These are phyloP conservation scores for Didymellaceae sp. DNA, from an alignment of 2,329 filamentous ascomycete genomes.

Conservation along the genomic window DNA sequence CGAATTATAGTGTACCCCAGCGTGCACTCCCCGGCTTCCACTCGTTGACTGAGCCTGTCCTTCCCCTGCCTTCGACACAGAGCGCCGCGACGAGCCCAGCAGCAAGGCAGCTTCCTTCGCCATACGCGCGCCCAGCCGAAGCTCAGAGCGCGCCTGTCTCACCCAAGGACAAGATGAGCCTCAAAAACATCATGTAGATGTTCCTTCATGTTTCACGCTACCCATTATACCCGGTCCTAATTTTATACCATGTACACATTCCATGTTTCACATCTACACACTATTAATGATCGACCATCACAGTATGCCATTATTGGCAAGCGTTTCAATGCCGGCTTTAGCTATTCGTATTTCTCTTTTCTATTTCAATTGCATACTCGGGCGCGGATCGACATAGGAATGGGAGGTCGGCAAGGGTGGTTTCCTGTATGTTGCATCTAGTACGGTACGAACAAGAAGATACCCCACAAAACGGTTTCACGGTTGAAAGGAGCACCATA, in stretches of 20 bases:
- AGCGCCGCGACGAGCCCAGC: slow-evolving; percentile 35
- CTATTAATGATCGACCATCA: slow-evolving; percentile 14
- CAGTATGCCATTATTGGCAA: slow-evolving; percentile 10
- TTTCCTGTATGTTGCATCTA: slow-evolving; percentile 7
- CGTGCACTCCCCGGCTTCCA: slow-evolving; percentile 42
- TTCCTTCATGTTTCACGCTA: slow-evolving; percentile 30
- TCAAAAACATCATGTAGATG: slow-evolving; percentile 44
- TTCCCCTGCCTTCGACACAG: slow-evolving; percentile 32
- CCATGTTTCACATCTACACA: slow-evolving; percentile 18
- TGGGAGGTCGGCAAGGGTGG: neutral
- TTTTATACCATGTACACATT: slow-evolving; percentile 17
- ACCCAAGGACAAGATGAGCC: slow-evolving; percentile 44
- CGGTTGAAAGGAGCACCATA: slow-evolving; percentile 11
- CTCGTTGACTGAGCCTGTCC: slow-evolving; percentile 41
- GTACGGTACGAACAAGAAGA: slow-evolving; percentile 13
- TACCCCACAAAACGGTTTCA: slow-evolving; percentile 21
- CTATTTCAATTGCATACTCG: slow-evolving; percentile 9
- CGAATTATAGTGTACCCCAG: slow-evolving; percentile 33
- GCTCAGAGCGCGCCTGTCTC: slow-evolving; percentile 43
- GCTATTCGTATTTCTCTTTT: slow-evolving; percentile 2
- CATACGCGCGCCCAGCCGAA: slow-evolving; percentile 34
- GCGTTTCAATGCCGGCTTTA: slow-evolving; percentile 6
- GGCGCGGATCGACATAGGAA: slow-evolving; percentile 4
- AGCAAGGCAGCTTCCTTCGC: slow-evolving; percentile 41
- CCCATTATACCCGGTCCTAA: slow-evolving; percentile 31